Percentiles rank a stretch among this genome's conserved stretches.
Conservation (phyloP, 75 land plant genomes). For the Gnetum montanum region DNA sequence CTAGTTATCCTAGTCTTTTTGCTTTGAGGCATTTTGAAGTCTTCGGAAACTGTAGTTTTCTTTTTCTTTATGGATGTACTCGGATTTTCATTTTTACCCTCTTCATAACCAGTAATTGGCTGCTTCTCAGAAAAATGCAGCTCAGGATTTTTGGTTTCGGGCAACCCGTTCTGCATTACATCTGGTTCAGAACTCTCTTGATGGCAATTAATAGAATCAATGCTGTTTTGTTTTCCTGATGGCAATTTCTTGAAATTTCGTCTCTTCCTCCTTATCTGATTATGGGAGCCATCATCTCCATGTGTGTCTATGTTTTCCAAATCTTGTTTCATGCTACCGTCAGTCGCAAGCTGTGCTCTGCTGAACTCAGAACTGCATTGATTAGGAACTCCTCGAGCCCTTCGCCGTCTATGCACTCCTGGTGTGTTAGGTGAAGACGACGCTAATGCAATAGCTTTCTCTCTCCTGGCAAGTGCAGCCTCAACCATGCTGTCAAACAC, state of each 20-base stretch:
- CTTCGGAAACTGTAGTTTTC: not conserved
- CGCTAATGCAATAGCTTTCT: conserved; percentile 18
- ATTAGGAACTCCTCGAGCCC: no score
- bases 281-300: not conserved
- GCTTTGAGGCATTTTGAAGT: not conserved
- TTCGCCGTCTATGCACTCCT: conserved; percentile 6
- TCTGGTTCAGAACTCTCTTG: no score
- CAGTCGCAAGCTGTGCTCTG: no score
- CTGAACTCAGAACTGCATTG: no score
- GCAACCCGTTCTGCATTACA: no score
- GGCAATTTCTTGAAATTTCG: not conserved
- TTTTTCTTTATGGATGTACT: no score
- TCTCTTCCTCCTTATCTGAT: not conserved
- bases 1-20: not conserved
- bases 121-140: no score
- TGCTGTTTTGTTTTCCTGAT: conserved; percentile 2
- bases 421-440: conserved; percentile 22
- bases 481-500: conserved; percentile 17
- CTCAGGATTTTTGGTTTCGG: no score
- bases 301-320: conserved; percentile 5
- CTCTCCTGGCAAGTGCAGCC: conserved; percentile 26
- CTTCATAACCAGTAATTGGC: no score
- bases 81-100: no score
- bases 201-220: no score
- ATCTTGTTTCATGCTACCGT: conserved; percentile 1